phyloP scores from a whole-genome alignment of 2,329 filamentous ascomycete species.

The Cladosporium sp. region DNA sequence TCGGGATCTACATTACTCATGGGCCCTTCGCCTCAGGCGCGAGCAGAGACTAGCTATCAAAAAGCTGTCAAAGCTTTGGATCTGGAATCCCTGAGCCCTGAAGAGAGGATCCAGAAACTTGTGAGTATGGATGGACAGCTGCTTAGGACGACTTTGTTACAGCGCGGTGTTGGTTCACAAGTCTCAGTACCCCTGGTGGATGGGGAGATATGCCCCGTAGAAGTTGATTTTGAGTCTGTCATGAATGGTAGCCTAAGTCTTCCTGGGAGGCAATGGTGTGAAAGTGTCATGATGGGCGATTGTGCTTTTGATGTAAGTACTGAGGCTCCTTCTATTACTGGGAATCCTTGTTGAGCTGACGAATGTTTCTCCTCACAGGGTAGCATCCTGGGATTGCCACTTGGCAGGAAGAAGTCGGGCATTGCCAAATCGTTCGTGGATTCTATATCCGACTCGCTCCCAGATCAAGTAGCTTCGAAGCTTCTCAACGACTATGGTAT shows the following conservation, averaged over 20 bases:
- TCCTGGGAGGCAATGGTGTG: slow-evolving; percentile 43
- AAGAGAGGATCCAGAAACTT: slow-evolving; percentile 42
- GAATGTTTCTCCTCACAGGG: slow-evolving; percentile 8
- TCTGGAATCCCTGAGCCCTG: slow-evolving; percentile 33
- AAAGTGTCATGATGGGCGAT: slow-evolving; percentile 46
- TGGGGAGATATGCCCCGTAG: slow-evolving; percentile 35
- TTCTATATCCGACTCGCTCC: slow-evolving; percentile 30
- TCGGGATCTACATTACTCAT: slow-evolving; percentile 41
- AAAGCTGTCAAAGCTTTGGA: slow-evolving; percentile 38
- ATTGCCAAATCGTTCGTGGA: slow-evolving; percentile 34
- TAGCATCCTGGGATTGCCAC: slow-evolving; percentile 19
- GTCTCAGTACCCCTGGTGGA: slow-evolving; percentile 39
- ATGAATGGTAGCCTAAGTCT: slow-evolving; percentile 30
- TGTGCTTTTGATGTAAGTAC: slow-evolving; percentile 38
- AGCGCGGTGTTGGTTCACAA: slow-evolving; percentile 25
- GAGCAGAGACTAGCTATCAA: slow-evolving; percentile 41
- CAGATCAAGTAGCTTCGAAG: slow-evolving; percentile 21
- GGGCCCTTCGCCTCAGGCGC: slow-evolving; percentile 35
- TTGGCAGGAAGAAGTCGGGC: slow-evolving; percentile 21
- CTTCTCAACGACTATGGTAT: slow-evolving; percentile 41
- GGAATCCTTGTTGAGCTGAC: background rate
- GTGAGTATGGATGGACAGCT: slow-evolving; percentile 38
- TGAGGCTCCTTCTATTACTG: background rate
- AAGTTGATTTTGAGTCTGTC: slow-evolving; percentile 16
- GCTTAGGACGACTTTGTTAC: slow-evolving; percentile 38